phyloP scores from a whole-genome alignment of 768 basidiomycete species.

The Xanthoconium purpureum region DNA sequence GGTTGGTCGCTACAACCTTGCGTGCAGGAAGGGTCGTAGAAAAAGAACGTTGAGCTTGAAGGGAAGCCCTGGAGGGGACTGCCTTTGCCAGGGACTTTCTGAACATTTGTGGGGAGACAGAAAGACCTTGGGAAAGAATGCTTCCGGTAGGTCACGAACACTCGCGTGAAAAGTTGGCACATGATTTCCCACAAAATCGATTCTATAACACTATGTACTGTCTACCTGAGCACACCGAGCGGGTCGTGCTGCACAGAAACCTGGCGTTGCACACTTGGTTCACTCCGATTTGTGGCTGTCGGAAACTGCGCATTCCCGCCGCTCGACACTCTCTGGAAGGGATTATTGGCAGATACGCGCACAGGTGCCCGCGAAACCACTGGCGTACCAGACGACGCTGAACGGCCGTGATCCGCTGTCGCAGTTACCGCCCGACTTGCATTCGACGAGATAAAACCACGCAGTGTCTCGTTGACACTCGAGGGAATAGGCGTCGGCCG shows the following conservation, averaged over 20 bases:
- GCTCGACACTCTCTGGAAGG: slow-evolving; percentile 26
- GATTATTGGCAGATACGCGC: slow-evolving; percentile 29
- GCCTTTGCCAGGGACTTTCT: slow-evolving; percentile 52
- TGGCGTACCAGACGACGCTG: slow-evolving; percentile 13
- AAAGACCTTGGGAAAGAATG: not conserved
- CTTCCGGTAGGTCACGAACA: slow-evolving; percentile 20
- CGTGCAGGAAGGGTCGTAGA: slow-evolving; percentile 58
- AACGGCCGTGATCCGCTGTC: slow-evolving; percentile 12
- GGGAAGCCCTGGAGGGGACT: slow-evolving; percentile 39
- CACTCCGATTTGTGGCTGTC: no score
- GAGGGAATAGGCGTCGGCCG: slow-evolving; percentile 13
- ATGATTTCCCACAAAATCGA: slow-evolving; percentile 22
- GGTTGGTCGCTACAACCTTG: slow-evolving; percentile 66
- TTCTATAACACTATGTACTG: not conserved
- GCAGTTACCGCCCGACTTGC: slow-evolving; percentile 2
- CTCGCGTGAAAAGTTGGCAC: slow-evolving; percentile 9
- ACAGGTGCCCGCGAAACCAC: slow-evolving; percentile 19
- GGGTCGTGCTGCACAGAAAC: slow-evolving; percentile 26
- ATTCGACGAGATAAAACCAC: slow-evolving; percentile 20
- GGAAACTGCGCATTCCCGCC: slow-evolving; percentile 4
- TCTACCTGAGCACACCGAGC: slow-evolving; percentile 29
- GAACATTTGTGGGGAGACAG: slow-evolving; percentile 48
- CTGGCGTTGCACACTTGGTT: slow-evolving; percentile 11
- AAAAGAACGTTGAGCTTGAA: slow-evolving; percentile 56
- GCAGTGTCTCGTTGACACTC: slow-evolving; percentile 22